Percentiles rank a stretch among this genome's conserved stretches.
These are phyloP conservation scores for Sporisorium graminicola DNA, from an alignment of 1,284 basidiomycete genomes.

Conservation along the genomic window DNA sequence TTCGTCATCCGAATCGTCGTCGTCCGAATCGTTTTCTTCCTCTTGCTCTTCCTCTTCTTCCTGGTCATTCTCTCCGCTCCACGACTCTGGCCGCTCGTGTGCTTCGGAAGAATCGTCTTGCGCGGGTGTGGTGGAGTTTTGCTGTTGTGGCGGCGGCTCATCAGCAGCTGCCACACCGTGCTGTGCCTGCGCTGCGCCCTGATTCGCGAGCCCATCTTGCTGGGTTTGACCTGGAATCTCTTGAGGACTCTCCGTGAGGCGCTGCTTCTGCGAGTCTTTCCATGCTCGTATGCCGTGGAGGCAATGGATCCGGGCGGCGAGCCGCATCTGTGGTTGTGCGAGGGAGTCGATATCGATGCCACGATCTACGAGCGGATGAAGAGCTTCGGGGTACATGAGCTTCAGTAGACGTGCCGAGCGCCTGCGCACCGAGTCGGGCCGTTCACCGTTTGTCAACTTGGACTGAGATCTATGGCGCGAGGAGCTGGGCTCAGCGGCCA, in stretches of 20 bases:
- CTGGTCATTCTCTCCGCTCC: neutral
- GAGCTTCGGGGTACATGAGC: constrained; percentile 33
- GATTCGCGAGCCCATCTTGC: constrained; percentile 20
- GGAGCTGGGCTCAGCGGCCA: constrained; percentile 1
- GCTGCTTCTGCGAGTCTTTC: constrained; percentile 44
- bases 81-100: neutral
- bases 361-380: constrained; percentile 36
- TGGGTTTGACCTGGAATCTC: constrained; percentile 35
- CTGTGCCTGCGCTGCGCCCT: constrained; percentile 21
- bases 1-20: constrained; percentile 17
- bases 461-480: constrained; percentile 18
- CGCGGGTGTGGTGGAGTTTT: neutral
- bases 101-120: neutral
- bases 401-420: constrained; percentile 43
- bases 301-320: constrained; percentile 48
- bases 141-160: neutral
- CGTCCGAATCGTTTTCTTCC: neutral
- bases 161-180: neutral
- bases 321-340: constrained; percentile 23
- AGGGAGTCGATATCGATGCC: constrained; percentile 39
- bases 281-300: constrained; percentile 47
- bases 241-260: constrained; percentile 41
- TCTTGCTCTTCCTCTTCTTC: neutral
- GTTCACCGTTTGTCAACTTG: constrained; percentile 9
- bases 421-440: constrained; percentile 34